These are phyloP conservation scores for Myriosclerotinia curreyana DNA, from an alignment of 2,329 filamentous ascomycete genomes.

Conservation along the genomic window DNA sequence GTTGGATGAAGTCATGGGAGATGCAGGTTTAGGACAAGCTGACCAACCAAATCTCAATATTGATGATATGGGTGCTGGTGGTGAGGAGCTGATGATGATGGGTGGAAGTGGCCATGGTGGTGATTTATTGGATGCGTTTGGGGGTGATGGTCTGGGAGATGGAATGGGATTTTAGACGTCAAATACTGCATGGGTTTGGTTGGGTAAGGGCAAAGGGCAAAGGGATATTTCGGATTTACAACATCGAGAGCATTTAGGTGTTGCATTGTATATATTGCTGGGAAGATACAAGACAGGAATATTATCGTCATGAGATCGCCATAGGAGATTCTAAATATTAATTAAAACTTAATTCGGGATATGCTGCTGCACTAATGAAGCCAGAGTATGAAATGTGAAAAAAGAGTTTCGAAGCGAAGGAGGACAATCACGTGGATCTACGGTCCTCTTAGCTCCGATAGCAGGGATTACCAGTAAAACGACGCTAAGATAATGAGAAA, in stretches of 20 bases:
- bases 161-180: constrained; percentile 30
- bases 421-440: not conserved
- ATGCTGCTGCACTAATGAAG: not conserved
- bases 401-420: not conserved
- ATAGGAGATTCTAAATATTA: not conserved
- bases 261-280: not conserved
- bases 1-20: constrained; percentile 24
- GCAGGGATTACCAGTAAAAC: constrained; percentile 1
- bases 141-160: constrained; percentile 27
- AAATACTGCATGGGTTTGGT: not conserved
- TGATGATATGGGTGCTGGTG: constrained; percentile 14
- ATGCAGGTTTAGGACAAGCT: constrained; percentile 23
- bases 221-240: not conserved
- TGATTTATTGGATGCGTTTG: constrained; percentile 27
- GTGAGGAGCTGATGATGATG: constrained; percentile 31
- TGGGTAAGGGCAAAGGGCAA: not conserved
- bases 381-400: not conserved
- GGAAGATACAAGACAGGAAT: not conserved
- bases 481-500: constrained; percentile 24
- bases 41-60: constrained; percentile 22
- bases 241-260: not conserved
- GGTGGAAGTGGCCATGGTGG: constrained; percentile 22
- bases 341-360: not conserved
- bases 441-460: not conserved
- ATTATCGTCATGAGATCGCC: not conserved